These are phyloP conservation scores for Fraxinus latifolia DNA, from an alignment of 305 asterid species.

Conservation along the genomic window DNA sequence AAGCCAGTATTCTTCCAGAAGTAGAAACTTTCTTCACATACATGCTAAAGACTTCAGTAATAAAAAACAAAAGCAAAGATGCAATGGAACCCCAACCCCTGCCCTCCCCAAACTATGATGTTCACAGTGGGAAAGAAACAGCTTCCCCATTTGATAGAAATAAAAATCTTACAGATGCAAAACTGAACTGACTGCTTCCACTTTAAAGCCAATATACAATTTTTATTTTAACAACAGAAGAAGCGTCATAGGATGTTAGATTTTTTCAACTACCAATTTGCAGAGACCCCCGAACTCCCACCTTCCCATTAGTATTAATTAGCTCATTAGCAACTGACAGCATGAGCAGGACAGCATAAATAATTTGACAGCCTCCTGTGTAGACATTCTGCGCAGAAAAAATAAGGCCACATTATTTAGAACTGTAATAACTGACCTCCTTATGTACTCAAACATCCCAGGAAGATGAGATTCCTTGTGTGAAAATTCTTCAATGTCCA, in stretches of 20 bases:
- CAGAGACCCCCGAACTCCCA: background rate
- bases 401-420: conserved; percentile 7
- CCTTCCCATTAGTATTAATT: background rate
- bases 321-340: background rate
- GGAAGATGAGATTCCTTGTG: conserved; percentile 78
- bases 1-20: background rate
- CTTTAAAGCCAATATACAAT: background rate
- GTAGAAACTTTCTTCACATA: background rate
- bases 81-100: background rate
- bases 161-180: background rate
- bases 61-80: background rate
- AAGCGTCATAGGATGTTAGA: background rate
- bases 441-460: conserved; percentile 82
- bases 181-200: background rate
- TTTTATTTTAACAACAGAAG: background rate
- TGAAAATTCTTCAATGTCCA: conserved; percentile 60
- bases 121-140: background rate
- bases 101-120: background rate
- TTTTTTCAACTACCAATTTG: background rate
- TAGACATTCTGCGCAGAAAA: conserved; percentile 5
- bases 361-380: background rate
- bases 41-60: background rate
- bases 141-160: background rate
- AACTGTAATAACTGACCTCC: conserved; percentile 60
- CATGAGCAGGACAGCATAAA: background rate